Base-by-base conservation (phyloP, 2,329 filamentous ascomycete genomes). In the Gremmenia infestans region DNA sequence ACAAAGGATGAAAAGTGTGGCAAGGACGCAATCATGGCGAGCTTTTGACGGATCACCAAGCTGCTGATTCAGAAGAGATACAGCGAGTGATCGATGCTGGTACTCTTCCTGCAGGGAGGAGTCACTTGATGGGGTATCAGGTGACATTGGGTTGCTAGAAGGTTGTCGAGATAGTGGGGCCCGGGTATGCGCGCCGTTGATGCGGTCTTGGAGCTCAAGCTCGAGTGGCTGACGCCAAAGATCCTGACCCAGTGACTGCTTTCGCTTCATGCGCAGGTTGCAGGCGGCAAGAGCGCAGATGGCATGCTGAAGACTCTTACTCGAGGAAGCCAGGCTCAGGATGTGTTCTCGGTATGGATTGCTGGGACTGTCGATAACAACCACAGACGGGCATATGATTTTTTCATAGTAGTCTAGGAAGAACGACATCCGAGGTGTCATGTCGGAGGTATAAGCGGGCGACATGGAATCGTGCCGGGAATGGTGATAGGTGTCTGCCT, bases 331-430 rank as follows among this genome's bases (percentile, higher is more conserved):
- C 50, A 97, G 79, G 54, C 85, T 85, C 57, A 96, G 78, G 54
- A 97, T 85, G 68, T 95, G 88, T 65, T 86, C 85, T 59, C 91
- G 81, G 70, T 93, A 97, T 1, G 93, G 93, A 70, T 96, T 97
- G 60, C 80, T 81, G 1, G 89, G 87, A 11, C 86, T 86, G 70
- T 97, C 93, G 70, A 96, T 91, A 63, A 91, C 89, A 50, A 97
- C 91, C 72, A 97, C 89, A 57, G 91, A 90, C 5, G 90, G 89
- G 63, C 91, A 94, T 75, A 97, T 92, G 68, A 90, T 89, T 71
- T 91, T 91, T 68, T 92, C 87, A 73, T 96, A 97, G 73, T 96
- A 96, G 70, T 95, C 88, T 76, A 97, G 87, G 68, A 96, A 87
- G 72, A 88, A 95, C 62, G 88, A 87, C 76, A 96, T 87, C 68